Percentiles rank a stretch among this genome's conserved stretches.
Conservation (phyloP, 148 eudicot species). For the Simmondsia chinensis region DNA sequence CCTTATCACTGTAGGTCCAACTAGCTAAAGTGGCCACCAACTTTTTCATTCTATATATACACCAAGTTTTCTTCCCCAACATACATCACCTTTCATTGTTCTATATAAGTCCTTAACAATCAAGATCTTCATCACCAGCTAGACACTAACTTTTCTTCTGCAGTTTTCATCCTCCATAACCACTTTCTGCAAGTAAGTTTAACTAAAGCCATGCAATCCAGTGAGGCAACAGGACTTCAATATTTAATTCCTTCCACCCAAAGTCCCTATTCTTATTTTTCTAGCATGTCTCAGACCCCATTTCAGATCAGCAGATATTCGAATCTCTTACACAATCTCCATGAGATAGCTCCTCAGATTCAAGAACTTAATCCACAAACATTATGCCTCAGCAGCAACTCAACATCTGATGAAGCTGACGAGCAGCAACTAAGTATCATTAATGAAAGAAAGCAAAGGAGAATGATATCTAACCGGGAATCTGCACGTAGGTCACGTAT, state of each 20-base stretch:
- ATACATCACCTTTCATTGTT: no score
- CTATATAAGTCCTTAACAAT: no score
- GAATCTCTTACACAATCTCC: constrained; percentile 39
- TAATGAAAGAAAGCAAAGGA: constrained; percentile 81
- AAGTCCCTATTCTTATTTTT: constrained; percentile 29
- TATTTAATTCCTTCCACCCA: constrained; percentile 42
- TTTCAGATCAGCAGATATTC: constrained; percentile 30
- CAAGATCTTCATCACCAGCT: constrained; percentile 11
- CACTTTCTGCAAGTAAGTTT: background rate
- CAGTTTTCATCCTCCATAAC: background rate
- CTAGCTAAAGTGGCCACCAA: constrained; percentile 10
- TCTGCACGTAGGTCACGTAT: constrained; percentile 91
- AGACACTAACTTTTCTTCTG: constrained; percentile 9
- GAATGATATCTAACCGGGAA: constrained; percentile 94
- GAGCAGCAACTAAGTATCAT: constrained; percentile 62
- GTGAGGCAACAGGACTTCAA: constrained; percentile 42
- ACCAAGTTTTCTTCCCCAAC: constrained; percentile 28
- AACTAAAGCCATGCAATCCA: constrained; percentile 49
- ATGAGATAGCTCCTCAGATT: constrained; percentile 31
- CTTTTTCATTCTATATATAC: constrained; percentile 56
- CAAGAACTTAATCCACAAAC: constrained; percentile 36
- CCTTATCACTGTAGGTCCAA: constrained; percentile 15
- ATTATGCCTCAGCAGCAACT: constrained; percentile 62
- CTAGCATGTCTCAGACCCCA: constrained; percentile 20
- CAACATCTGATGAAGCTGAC: constrained; percentile 89